phyloP scores from a whole-genome alignment of 345 rosid genomes.

The Punica granatum region DNA sequence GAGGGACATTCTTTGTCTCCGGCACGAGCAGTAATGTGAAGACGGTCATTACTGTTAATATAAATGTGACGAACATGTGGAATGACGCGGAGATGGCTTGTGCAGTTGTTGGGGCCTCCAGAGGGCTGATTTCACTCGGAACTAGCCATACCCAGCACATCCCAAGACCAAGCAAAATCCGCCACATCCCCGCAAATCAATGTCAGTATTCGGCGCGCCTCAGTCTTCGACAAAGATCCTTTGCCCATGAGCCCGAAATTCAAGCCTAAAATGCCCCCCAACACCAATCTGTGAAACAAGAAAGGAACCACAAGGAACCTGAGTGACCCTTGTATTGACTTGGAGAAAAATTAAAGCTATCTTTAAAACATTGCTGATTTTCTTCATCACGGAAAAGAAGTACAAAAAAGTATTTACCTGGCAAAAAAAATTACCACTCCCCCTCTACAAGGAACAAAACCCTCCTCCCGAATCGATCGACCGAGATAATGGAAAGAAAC shows the following conservation, averaged over 20 bases:
- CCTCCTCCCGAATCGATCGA: conserved; percentile 48
- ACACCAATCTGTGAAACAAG: conserved; percentile 11
- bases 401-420: no score
- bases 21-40: conserved; percentile 34
- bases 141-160: conserved; percentile 45
- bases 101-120: conserved; percentile 36
- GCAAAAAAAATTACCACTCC: no score
- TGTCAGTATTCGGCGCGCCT: not conserved
- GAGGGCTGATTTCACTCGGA: conserved; percentile 34
- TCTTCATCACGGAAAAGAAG: no score
- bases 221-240: conserved; percentile 14
- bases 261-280: conserved; percentile 31
- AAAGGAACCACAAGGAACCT: no score
- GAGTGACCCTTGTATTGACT: no score
- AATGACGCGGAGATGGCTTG: conserved; percentile 37
- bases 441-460: conserved; percentile 32
- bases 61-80: conserved; percentile 43
- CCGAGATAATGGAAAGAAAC: conserved; percentile 46
- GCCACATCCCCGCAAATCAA: conserved; percentile 29
- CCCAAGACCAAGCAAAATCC: conserved; percentile 47
- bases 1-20: conserved; percentile 38
- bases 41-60: conserved; percentile 34
- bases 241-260: conserved; percentile 16
- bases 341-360: no score
- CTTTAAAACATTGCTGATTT: no score